Evolutionary conservation across 2,329 filamentous ascomycete species (phyloP), one percentile per base, ranked within the genome.

Genomic region (Chaetomiaceae sp.): DNA sequence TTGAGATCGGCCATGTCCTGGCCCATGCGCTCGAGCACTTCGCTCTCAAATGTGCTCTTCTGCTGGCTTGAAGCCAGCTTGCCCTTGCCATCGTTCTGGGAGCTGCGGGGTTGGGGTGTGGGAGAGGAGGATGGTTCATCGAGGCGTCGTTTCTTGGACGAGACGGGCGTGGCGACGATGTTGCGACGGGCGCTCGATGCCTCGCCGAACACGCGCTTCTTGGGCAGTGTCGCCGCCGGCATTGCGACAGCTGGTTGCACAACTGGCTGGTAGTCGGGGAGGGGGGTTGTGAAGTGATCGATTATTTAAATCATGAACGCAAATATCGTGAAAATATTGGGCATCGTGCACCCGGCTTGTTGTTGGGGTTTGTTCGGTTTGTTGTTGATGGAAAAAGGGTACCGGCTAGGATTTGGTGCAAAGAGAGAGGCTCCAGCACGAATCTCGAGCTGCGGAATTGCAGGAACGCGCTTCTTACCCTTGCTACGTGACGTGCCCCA

Each of bases 11-110:
- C 86, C 57, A 97, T 91, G 66, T 96, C 90, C 71, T 97, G 92
- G 57, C 90, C 94, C 71, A 99, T 81, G 75, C 95, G 96, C 77
- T 96, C 92, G 57, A 99, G 78, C 2, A 96, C 89, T 67, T 96
- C 90, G 54, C 87, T 86, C 71, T 97, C 94, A 68, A 99, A 99
- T 51, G 87, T 81, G 68, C 90, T 96, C 74, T 95, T 96, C 14
- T 82, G 81, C 69, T 91, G 89, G 62, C 81, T 91, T 1, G 87
- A 92, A 58, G 81, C 78, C 54, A 84, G 67, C 65, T 56, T 63
- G 30, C 58, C 55, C 42, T 83, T 85, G 58, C 79, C 80, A n/a
- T 73, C 76, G 66, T 79, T 80, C 61, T 86, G 80, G 3, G 85
- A 85, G 50, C 82, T 79, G 50, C 79, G 81, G 62, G 87, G 77